Evolutionary conservation across 768 basidiomycete species (phyloP), one percentile per base, ranked within the genome.

Genomic region (Mrakia blollopis): DNA sequence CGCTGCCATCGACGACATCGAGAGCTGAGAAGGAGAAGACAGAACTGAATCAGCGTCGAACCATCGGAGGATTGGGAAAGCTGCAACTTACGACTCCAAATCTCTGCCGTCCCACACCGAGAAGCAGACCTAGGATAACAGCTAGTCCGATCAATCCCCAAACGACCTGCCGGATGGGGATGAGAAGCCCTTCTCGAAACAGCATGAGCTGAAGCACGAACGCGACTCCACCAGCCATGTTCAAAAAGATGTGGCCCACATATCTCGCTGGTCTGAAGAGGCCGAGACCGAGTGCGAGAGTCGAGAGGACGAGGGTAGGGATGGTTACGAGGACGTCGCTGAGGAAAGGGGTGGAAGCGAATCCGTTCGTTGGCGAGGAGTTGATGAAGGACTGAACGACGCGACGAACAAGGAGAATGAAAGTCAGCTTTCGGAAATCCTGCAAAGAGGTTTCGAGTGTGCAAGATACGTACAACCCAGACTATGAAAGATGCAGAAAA

Each of bases 241-340:
- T 52, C 1, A 77, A 71, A 2, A 77, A 63, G 16, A 57, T 6
- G 47, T 72, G 76, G 16, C 76, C 76, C 54, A 77, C 52, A 47
- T 52, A 72, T 4, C 71, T 28, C 6, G 76, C 76, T 14, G 32
- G 73, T 13, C 23, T 50, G 25, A 72, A 32, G 11, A 60, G 47
- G 16, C 76, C 76, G 41, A 77, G 61, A 10, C 44, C 39, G 47
- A 65, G 50, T 3, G 68, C 76, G 14, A 23, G 16, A 25, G 52
- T 2, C 7, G 76, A 30, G 47, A 77, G 44, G 35, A 65, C 37
- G 28, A 77, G 37, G 21, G 71, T 72, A 6, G 69, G 75, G 28
- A 76, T 47, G 25, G 47, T 32, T 57, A 72, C n/a, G 28, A 60
- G 28, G 28, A 76, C 30, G 39, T 71, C 62, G 44, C 35, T 44